Conservation (phyloP, 1,284 basidiomycete species). For the Vanrija humicola region DNA sequence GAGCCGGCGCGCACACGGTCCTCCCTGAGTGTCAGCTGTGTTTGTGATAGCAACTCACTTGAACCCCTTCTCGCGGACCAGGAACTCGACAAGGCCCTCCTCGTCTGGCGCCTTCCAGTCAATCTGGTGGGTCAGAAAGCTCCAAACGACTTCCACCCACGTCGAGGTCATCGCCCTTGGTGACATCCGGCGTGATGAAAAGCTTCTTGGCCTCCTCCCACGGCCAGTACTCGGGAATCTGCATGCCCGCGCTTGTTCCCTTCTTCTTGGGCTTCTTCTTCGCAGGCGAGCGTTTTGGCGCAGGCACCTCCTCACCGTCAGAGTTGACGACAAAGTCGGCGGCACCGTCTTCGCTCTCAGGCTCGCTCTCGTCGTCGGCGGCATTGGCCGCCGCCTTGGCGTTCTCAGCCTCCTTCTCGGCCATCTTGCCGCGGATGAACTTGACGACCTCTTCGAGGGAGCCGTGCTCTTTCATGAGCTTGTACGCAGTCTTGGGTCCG, state of each 20-base stretch:
- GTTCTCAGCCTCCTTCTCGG: constrained; percentile 47
- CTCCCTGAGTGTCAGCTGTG: constrained; percentile 60
- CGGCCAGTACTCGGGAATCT: constrained; percentile 89
- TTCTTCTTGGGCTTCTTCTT: constrained; percentile 45
- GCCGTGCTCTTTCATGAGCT: constrained; percentile 84
- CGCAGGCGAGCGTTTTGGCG: constrained; percentile 24
- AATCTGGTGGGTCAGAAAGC: constrained; percentile 54
- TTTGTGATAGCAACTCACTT: constrained; percentile 58
- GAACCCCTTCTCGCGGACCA: constrained; percentile 95
- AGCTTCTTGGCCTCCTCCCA: constrained; percentile 91
- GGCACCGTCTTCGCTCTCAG: constrained; percentile 41
- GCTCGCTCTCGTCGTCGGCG: constrained; percentile 27
- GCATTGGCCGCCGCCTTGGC: constrained; percentile 29
- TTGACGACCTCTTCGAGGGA: constrained; percentile 74
- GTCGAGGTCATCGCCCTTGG: constrained; percentile 80
- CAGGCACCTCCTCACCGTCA: constrained; percentile 31
- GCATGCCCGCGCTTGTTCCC: constrained; percentile 61
- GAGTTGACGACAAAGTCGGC: constrained; percentile 21
- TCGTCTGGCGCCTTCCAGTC: constrained; percentile 94
- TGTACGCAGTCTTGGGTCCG: constrained; percentile 75
- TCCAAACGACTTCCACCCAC: constrained; percentile 50
- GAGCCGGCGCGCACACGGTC: constrained; percentile 94
- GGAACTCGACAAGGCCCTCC: constrained; percentile 89
- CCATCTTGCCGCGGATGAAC: constrained; percentile 73
- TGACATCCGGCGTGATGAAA: constrained; percentile 84